Base-by-base conservation (phyloP, 306 rosid species). In the Castanea crenata region DNA sequence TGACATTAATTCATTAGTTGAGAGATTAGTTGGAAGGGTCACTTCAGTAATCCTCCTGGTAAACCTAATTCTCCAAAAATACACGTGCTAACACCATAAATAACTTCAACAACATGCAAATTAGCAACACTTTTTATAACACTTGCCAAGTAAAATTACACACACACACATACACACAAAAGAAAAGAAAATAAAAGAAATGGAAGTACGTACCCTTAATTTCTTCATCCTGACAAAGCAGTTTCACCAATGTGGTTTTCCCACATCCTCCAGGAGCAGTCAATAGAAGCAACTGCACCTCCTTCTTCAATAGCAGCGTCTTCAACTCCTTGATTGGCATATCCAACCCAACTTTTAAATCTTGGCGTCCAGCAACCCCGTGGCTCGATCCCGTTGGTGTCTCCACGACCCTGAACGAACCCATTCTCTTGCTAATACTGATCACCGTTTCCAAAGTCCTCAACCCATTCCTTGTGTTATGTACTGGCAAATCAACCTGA, bases 251-350 rank as follows among this genome's bases (percentile, higher is more conserved):
- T 6, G 94, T 88, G 27, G 90, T 83, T 79, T 90, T 90, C 29
- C 92, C 92, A 3, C 74, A 81, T 46, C 94, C 94, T 0, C 86
- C 87, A 6, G 83, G 70, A 38, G 85, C 94, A 32, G 89, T 88
- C 70, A 90, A 51, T 44, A 74, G 67, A 1, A 83, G 4, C 19
- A 73, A 2, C 32, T 87, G 67, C 4, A 15, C 78, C 6, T 21
- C 83, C 25, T 62, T 71, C 49, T 35, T 57, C 1, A 23, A 58
- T 5, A 21, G 13, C 15, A 4, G 72, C 63, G 3, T 6, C 88
- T 81, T 87, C 87, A 86, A 51, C 32, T 82, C 80, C 0, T 6
- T 19, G 54, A 86, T 57, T 6, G 69, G 73, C 3, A 8, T 41
- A 25, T 81, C 85, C 81, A 91, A 55, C 11, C 93, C 90, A 23